Evolutionary conservation across 176 grass and related monocot genomes (phyloP), one percentile per base, ranked within the genome.

Genomic region (Guadua angustifolia): DNA sequence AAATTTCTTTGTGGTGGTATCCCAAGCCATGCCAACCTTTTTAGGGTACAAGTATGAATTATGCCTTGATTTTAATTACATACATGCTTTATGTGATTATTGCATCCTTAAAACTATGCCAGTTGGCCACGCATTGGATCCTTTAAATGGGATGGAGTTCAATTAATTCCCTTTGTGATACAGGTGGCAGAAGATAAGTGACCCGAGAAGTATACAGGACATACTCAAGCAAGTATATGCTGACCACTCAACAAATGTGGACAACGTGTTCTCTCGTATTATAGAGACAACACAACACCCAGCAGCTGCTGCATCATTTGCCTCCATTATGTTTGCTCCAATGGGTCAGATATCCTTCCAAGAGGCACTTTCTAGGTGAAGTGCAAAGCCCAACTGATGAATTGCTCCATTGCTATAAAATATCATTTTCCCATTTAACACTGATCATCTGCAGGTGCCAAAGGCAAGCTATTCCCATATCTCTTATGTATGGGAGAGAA

Each of bases 281-380:
- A 79, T 98, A 39, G 88, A 98, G 77, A 93, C 68, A 85, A 95
- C 96, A 59, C 85, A 94, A 74, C 96, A 98, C 60, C 96, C 96
- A 38, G 96, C 96, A 47, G 96, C 96, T 36, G 91, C 96, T 38
- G 96, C 96, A 52, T 94, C 96, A 66, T 94, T 98, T 86, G 89
- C 96, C 29, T 98, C 96, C 15, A 98, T 98, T 79, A 98, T 98
- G 96, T 98, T 88, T 87, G 96, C 96, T 82, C 93, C 96, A 10
- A 82, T 66, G 52, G 91, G 89, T 59, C 89, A 94, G 57, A 82
- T 95, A 51, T 95, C 96, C 47, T 98, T 95, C 46, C 69, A 86
- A 81, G 96, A 98, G 62, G 89, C 96, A 58, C 78, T 94, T 18
- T 87, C 72, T 25, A 88, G 87, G 92, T 98, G 75, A 75, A 32